Conservation (phyloP, 2,329 filamentous ascomycete genomes). For the Cladophialophora psammophila region DNA sequence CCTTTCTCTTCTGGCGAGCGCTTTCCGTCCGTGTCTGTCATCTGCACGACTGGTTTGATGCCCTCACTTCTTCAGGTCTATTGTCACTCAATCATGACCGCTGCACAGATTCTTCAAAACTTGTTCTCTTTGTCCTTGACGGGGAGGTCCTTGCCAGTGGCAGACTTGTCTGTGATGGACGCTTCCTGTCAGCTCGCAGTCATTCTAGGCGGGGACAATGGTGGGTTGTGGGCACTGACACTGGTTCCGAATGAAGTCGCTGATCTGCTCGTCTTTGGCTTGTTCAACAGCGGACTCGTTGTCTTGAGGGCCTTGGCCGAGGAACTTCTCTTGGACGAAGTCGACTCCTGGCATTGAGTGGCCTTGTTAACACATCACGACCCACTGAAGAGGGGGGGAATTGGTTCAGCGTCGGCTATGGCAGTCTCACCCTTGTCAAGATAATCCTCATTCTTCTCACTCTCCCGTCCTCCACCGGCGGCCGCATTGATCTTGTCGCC, state of each 20-base stretch:
- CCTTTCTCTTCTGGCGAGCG: neutral
- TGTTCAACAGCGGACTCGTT: conserved; percentile 79
- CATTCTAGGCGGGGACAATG: neutral
- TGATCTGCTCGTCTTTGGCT: conserved; percentile 81
- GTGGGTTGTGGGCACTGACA: conserved; percentile 19
- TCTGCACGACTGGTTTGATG: neutral
- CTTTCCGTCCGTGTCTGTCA: neutral
- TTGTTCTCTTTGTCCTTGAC: conserved; percentile 71
- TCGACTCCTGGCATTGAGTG: conserved; percentile 67
- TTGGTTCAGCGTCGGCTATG: neutral
- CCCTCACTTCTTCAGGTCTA: neutral
- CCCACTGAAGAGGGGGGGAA: conserved; percentile 7
- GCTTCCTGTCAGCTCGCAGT: conserved; percentile 3
- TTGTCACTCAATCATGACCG: neutral
- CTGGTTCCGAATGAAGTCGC: conserved; percentile 71
- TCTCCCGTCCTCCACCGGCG: conserved; percentile 74
- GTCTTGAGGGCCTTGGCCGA: conserved; percentile 73
- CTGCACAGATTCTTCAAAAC: conserved; percentile 35
- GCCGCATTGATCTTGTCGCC: conserved; percentile 74
- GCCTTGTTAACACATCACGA: conserved; percentile 9
- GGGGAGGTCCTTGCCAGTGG: conserved; percentile 72
- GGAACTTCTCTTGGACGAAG: conserved; percentile 76
- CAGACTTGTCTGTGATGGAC: conserved; percentile 64
- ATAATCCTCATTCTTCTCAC: conserved; percentile 82
- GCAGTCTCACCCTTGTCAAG: conserved; percentile 74